phyloP scores from a whole-genome alignment of 2,329 filamentous ascomycete species.

The Orbilia blumenaviensis region DNA sequence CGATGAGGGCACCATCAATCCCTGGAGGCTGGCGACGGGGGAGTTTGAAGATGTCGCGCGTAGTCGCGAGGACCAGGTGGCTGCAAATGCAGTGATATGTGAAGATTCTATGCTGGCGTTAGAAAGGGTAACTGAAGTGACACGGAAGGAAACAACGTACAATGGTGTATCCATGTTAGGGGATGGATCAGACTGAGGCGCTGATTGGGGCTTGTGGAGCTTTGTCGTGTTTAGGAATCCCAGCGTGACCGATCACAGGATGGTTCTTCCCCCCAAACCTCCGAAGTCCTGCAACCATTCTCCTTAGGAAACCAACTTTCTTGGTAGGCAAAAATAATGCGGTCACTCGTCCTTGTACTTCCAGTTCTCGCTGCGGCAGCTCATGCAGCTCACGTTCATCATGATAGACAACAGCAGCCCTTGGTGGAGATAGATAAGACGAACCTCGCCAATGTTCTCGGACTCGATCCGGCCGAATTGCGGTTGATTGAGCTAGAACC shows the following conservation, averaged over 20 bases:
- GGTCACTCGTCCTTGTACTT: slow-evolving; percentile 25
- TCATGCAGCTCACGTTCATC: slow-evolving; percentile 23
- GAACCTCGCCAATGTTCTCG: slow-evolving; percentile 25
- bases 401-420: slow-evolving; percentile 39
- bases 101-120: slow-evolving; percentile 60
- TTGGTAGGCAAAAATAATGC: slow-evolving; percentile 16
- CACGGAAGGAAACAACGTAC: slow-evolving; percentile 13
- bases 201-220: slow-evolving; percentile 13
- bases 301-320: background rate
- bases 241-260: background rate
- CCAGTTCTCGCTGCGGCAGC: slow-evolving; percentile 33
- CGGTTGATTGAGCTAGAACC: slow-evolving; percentile 86
- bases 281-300: slow-evolving; percentile 23
- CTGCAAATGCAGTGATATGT: slow-evolving; percentile 73
- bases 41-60: slow-evolving; percentile 65
- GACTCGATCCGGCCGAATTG: slow-evolving; percentile 62
- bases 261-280: slow-evolving; percentile 9
- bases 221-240: background rate
- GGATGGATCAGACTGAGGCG: background rate
- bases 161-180: slow-evolving; percentile 31
- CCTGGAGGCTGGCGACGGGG: slow-evolving; percentile 66
- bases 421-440: slow-evolving; percentile 35
- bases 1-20: slow-evolving; percentile 68
- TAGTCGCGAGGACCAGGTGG: slow-evolving; percentile 71
- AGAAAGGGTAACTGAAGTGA: background rate